Evolutionary conservation across 768 basidiomycete species (phyloP).

Genomic region (Lentinula sp.): DNA sequence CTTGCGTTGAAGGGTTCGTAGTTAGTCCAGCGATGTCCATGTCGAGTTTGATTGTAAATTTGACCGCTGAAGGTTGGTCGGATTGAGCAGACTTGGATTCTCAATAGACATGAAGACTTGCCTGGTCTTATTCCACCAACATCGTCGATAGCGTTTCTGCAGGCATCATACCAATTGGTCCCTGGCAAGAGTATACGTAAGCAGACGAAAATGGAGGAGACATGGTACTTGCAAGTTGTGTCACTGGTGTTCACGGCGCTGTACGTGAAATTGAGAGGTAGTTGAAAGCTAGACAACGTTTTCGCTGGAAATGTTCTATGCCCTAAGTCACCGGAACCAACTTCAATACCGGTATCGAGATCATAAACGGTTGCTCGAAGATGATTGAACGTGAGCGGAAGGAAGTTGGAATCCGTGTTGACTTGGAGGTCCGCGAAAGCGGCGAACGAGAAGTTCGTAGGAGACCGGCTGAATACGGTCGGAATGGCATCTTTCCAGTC

Average conservation of each 20-base stretch:
- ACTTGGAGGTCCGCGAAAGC: conserved; percentile 70
- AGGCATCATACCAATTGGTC: conserved; percentile 73
- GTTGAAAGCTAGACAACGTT: conserved; percentile 49
- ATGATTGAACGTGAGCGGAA: conserved; percentile 69
- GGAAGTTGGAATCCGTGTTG: conserved; percentile 67
- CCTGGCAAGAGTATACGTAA: conserved; percentile 35
- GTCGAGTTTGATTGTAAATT: conserved; percentile 58
- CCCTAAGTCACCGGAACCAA: conserved; percentile 64
- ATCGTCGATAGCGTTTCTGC: conserved; percentile 53
- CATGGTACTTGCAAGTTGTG: conserved; percentile 59
- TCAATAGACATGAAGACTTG: conserved; percentile 29
- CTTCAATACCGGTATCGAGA: conserved; percentile 51
- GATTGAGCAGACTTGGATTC: conserved; percentile 6
- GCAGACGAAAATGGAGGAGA: conserved; percentile 4
- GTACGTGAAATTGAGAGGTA: conserved; percentile 86
- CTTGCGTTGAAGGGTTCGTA: conserved; percentile 44
- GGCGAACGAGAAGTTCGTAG: conserved; percentile 89
- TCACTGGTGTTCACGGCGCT: conserved; percentile 74
- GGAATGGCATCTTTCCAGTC: conserved; percentile 51
- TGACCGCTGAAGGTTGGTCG: conserved; percentile 32
- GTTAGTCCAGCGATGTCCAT: conserved; percentile 70
- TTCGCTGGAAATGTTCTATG: conserved; percentile 61
- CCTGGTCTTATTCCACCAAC: conserved; percentile 49
- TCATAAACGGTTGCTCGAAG: conserved; percentile 70
- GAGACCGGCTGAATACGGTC: conserved; percentile 57